These are phyloP conservation scores for Moesziomyces parantarcticus DNA, from an alignment of 1,284 basidiomycete species.

Conservation along the genomic window DNA sequence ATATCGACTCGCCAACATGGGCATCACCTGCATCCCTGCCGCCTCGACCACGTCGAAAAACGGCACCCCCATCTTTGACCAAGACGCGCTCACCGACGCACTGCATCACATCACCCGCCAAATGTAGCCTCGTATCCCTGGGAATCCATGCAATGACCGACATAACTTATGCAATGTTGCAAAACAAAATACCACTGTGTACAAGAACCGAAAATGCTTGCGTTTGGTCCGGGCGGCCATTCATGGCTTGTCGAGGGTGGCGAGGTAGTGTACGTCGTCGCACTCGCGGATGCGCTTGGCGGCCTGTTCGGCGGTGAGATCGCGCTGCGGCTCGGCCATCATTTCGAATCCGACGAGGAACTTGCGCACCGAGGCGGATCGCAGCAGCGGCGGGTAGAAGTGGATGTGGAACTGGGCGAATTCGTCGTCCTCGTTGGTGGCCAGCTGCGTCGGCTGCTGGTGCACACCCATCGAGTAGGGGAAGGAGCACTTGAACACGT, in stretches of 20 bases:
- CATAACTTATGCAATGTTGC: not conserved
- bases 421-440: constrained; percentile 65
- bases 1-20: constrained; percentile 7
- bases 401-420: constrained; percentile 86
- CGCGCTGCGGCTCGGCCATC: constrained; percentile 89
- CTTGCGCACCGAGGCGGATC: constrained; percentile 85
- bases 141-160: not conserved
- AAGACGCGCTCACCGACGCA: constrained; percentile 19
- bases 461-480: constrained; percentile 94
- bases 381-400: constrained; percentile 86
- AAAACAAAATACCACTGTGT: not conserved
- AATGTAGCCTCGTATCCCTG: not conserved
- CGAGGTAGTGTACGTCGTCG: constrained; percentile 47
- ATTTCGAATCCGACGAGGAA: constrained; percentile 94
- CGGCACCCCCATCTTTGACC: constrained; percentile 41
- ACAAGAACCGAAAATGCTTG: not conserved
- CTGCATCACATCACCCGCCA: constrained; percentile 8
- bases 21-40: constrained; percentile 15
- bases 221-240: not conserved
- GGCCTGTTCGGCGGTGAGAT: constrained; percentile 90
- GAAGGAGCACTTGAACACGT: constrained; percentile 76
- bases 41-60: constrained; percentile 10
- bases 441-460: constrained; percentile 76
- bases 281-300: constrained; percentile 75
- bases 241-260: constrained; percentile 25